Evolutionary conservation across 371 early-diverging fungal species (phyloP).

Genomic region (Encephalitozoon romaleae): DNA sequence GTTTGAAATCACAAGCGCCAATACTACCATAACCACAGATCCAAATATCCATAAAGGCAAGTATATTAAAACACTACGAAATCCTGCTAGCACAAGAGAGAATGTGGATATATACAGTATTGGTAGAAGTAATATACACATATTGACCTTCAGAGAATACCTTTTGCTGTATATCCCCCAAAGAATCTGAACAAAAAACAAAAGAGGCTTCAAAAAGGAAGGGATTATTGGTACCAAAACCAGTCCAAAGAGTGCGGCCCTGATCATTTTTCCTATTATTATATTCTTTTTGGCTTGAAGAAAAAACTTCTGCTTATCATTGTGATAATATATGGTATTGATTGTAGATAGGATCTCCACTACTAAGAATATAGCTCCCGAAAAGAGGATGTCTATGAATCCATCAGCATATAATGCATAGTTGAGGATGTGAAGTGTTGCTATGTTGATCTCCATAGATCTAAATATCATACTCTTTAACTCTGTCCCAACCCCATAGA

Average conservation of each 20-base stretch:
- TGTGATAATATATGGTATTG: background rate
- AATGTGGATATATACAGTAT: background rate
- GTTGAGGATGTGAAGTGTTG: background rate
- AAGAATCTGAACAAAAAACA: background rate
- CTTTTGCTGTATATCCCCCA: background rate
- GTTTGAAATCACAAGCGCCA: background rate
- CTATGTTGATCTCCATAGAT: background rate
- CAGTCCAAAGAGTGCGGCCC: background rate
- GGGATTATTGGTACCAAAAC: background rate
- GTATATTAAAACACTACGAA: background rate
- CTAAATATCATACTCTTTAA: background rate
- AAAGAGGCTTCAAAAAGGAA: background rate
- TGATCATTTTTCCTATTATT: background rate
- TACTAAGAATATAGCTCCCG: background rate
- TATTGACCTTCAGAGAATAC: background rate
- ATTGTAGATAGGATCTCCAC: background rate
- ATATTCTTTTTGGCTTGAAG: background rate
- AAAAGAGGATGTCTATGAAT: background rate
- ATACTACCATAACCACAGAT: background rate
- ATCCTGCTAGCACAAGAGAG: background rate
- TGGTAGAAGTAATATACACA: background rate
- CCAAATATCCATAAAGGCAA: background rate
- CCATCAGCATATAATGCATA: background rate
- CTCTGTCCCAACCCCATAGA: background rate
- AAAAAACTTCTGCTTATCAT: background rate